These are phyloP conservation scores for Litchi chinensis DNA, from an alignment of 345 rosid species.

Conservation along the genomic window DNA sequence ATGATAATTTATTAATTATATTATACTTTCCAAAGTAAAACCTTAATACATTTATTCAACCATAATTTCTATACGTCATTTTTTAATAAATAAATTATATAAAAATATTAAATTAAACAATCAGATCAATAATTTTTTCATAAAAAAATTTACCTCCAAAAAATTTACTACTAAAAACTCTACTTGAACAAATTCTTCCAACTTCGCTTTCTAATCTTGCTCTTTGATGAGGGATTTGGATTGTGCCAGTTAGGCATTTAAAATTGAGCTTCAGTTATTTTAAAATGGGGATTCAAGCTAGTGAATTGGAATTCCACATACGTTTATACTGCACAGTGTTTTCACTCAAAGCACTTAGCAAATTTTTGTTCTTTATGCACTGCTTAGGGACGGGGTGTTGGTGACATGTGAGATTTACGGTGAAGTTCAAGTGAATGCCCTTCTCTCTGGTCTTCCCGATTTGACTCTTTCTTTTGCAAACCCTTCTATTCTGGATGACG, in stretches of 20 bases:
- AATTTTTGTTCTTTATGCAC: slow-evolving; percentile 18
- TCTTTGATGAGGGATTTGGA: not conserved
- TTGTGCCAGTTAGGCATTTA: no score
- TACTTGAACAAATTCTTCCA: no score
- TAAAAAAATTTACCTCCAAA: no score
- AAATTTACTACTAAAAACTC: no score
- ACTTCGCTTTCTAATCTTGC: not conserved
- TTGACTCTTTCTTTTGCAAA: slow-evolving; percentile 85
- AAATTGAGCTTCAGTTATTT: not conserved
- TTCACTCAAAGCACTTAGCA: slow-evolving; percentile 12
- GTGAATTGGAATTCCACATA: not conserved
- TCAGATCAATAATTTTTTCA: no score
- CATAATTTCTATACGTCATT: no score
- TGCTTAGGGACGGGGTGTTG: slow-evolving; percentile 60
- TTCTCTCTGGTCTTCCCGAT: slow-evolving; percentile 93
- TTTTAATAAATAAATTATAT: no score
- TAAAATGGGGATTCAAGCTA: not conserved
- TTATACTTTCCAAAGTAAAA: no score
- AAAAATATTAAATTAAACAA: no score
- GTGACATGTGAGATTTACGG: slow-evolving; percentile 80
- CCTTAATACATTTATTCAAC: no score
- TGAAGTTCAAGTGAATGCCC: slow-evolving; percentile 85
- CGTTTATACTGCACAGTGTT: slow-evolving; percentile 12
- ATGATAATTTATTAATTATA: no score
- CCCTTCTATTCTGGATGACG: slow-evolving; percentile 76